Evolutionary conservation across 164 flowering plant genomes (phyloP).

Genomic region (Chloranthus sessilifolius): DNA sequence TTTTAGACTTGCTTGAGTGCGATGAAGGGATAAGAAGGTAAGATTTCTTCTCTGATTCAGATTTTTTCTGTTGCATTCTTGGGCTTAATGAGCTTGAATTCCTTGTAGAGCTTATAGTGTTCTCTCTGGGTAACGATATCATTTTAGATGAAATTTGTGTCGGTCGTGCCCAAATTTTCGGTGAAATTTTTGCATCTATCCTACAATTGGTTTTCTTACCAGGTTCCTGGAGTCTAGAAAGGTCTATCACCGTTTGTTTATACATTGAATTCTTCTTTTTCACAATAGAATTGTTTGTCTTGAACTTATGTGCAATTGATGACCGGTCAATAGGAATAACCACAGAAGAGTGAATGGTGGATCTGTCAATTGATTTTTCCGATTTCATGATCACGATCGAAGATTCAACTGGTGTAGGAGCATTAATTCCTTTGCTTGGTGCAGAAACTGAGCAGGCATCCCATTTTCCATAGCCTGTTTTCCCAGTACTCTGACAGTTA

Average conservation of each 20-base stretch:
- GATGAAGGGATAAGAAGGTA: conserved; percentile 52
- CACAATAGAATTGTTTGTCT: not conserved
- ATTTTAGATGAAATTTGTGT: conserved; percentile 27
- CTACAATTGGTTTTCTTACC: conserved; percentile 35
- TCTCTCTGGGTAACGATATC: conserved; percentile 38
- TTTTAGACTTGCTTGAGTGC: conserved; percentile 49
- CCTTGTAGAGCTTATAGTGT: not conserved
- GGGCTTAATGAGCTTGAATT: conserved; percentile 61
- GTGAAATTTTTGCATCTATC: conserved; percentile 11
- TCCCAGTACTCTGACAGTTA: conserved; percentile 25
- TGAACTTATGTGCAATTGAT: conserved; percentile 18
- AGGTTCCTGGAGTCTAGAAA: conserved; percentile 22
- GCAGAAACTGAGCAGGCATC: conserved; percentile 23
- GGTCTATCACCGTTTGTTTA: conserved; percentile 15
- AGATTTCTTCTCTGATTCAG: conserved; percentile 56
- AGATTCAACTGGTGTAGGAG: conserved; percentile 28
- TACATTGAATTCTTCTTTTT: not conserved
- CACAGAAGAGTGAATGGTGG: conserved; percentile 18
- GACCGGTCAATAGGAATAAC: conserved; percentile 14
- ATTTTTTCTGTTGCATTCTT: conserved; percentile 62
- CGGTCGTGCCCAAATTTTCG: conserved; percentile 15
- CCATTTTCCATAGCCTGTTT: conserved; percentile 17
- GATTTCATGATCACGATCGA: conserved; percentile 47
- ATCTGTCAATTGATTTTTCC: conserved; percentile 30
- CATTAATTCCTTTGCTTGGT: conserved; percentile 16